Evolutionary conservation across 441 rosid genomes (phyloP).

Genomic region (Populus hybrid): DNA sequence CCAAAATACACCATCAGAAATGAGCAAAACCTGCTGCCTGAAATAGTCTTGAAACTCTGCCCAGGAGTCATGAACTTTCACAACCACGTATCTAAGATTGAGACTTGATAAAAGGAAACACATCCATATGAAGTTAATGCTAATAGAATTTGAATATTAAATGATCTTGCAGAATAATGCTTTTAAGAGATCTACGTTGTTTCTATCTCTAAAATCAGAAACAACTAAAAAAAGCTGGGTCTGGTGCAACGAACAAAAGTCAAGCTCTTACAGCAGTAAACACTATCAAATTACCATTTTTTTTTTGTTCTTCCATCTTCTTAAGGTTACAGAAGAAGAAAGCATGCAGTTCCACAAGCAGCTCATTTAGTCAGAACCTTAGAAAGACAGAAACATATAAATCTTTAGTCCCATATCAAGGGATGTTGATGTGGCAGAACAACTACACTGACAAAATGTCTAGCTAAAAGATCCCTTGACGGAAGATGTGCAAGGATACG

Average conservation of each 20-base stretch:
- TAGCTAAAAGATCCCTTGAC: background rate
- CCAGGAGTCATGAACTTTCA: conserved; percentile 81
- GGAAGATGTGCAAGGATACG: conserved; percentile 60
- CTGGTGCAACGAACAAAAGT: background rate
- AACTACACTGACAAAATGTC: background rate
- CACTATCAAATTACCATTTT: background rate
- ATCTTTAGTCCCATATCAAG: background rate
- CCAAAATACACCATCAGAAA: conserved; percentile 4
- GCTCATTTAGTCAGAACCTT: background rate
- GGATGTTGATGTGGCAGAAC: background rate
- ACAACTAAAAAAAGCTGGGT: background rate
- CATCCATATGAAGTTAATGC: background rate
- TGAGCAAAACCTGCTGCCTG: conserved; percentile 59
- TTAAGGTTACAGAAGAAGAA: background rate
- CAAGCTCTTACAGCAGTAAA: background rate
- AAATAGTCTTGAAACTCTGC: conserved; percentile 70
- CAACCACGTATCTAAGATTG: conserved; percentile 62
- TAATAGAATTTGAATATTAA: background rate
- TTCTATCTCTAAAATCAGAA: background rate
- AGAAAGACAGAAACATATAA: background rate
- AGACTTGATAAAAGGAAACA: conserved; percentile 23
- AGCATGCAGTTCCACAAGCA: background rate
- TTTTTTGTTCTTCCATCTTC: background rate
- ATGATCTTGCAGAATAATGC: background rate
- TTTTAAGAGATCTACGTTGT: background rate